Evolutionary conservation across 2,329 filamentous ascomycete species (phyloP), one percentile per base, ranked within the genome.

Genomic region (Paraphoma chrysanthemicola): DNA sequence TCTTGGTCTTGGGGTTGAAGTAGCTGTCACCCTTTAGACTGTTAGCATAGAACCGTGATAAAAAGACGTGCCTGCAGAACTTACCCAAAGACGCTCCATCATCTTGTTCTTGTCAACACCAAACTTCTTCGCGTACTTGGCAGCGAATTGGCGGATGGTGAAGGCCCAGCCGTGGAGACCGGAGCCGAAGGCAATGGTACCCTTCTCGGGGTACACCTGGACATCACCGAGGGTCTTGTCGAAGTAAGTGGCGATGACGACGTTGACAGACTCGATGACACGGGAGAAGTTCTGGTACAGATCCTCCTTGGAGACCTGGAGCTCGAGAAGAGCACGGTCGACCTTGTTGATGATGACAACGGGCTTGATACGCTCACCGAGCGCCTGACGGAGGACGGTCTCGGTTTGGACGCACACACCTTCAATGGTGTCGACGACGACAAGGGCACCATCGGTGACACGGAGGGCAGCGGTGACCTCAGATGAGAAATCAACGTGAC

Each of bases 331-430:
- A 83, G 95, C 93, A 85, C 95, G 94, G 81, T 99, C 95, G 82
- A 99, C 95, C 91, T 99, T 99, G 93, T 99, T 99, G 89, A 99
- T 97, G 83, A 97, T 91, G 80, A 97, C 88, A 78, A 99, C 94
- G 77, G 95, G 95, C 91, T 98, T 98, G 84, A 99, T 99, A 85
- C 95, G 94, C 90, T 99, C 95, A 88, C 92, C 91, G 74, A 99
- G 92, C 82, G 95, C 94, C 87, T 99, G 95, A 80, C 95, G 93
- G 72, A 99, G 88, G 77, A 99, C 95, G 78, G 95, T 99, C 90
- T 99, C 95, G 79, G 95, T 99, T 88, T 99, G 95, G 80, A 99
- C 95, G 83, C 95, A 99, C 76, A 99, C 96, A 93, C 95, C 95
- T 84, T 97, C 95, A 73, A 99, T 91, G 82, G 93, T 97, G 86